phyloP scores from a whole-genome alignment of 2,329 filamentous ascomycete species.

The Venturia pyrina region DNA sequence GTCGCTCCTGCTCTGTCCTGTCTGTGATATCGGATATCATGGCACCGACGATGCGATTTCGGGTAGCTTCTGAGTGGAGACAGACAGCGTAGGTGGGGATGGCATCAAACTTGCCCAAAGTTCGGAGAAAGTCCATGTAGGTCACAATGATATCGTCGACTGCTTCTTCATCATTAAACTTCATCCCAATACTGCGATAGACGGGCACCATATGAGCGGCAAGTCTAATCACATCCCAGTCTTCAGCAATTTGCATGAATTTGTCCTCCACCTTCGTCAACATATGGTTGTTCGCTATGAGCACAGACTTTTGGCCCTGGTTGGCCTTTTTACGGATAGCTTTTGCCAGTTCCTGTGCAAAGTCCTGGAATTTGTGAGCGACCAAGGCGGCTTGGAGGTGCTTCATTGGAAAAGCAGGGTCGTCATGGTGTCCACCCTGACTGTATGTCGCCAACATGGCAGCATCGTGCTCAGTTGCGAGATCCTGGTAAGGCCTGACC shows the following conservation, averaged over 20 bases:
- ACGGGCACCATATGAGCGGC: constrained; percentile 51
- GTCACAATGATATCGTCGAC: constrained; percentile 67
- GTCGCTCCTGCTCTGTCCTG: constrained; percentile 51
- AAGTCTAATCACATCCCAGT: constrained; percentile 35
- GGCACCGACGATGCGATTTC: constrained; percentile 61
- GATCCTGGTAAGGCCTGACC: constrained; percentile 39
- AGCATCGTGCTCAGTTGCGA: neutral
- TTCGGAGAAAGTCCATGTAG: constrained; percentile 71
- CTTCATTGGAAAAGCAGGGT: constrained; percentile 58
- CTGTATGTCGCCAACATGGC: constrained; percentile 46
- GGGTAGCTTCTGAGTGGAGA: constrained; percentile 49
- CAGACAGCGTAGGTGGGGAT: constrained; percentile 84
- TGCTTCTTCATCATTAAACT: constrained; percentile 17
- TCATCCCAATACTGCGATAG: constrained; percentile 49
- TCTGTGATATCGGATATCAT: constrained; percentile 67
- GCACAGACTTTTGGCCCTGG: constrained; percentile 14
- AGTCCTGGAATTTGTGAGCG: constrained; percentile 42
- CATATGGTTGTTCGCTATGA: neutral
- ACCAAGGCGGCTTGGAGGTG: constrained; percentile 68
- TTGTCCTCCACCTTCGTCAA: neutral
- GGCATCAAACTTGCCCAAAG: constrained; percentile 62
- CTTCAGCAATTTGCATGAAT: constrained; percentile 18
- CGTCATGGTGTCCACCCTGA: constrained; percentile 44
- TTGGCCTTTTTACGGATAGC: constrained; percentile 31
- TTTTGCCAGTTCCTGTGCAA: constrained; percentile 34